Evolutionary conservation across 768 basidiomycete species (phyloP), one percentile per base, ranked within the genome.

Genomic region (Infundibulicybe gibba): DNA sequence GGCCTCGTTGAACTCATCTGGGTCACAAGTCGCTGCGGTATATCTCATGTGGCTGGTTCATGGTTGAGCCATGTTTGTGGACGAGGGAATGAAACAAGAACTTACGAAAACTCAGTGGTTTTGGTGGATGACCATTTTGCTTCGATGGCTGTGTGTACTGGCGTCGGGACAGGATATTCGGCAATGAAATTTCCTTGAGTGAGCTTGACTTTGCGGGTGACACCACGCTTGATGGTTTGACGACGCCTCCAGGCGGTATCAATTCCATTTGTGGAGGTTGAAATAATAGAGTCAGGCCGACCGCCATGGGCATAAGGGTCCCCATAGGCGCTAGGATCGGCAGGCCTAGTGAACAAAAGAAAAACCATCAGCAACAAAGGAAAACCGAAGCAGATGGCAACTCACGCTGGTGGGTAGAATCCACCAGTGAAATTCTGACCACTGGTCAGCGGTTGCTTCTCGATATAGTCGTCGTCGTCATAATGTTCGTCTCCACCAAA

Each of bases 191-290:
- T 89, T 49, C 94, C 94, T 41, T 92, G 78, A 8, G 92, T 95
- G 53, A 97, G 83, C 63, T 90, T 89, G 71, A 98, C 88, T 61
- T 87, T 90, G 58, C 90, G 87, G n/a, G 92, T 94, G 17, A 93
- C 90, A 49, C 91, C 74, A 44, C 93, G 88, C 61, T 90, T 90
- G 67, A 94, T 89, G 30, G 89, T 92, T 66, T 95, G 92, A 46
- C 92, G 85, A 49, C 88, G 82, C 51, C 77, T 69, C 79, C 79
- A 80, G 2, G 80, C 83, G 42, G 69, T 79, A 49, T 85, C 83
- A 42, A 69, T 69, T 30, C 80, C 81, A 51, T 70, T 77, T 15
- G 75, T 77, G 34, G 79, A 75, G 15, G 72, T 69, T 0, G 81
- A 83, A 39, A 75, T 66, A 13, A 71, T 64, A 15, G 82, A 83